A percentile compares a stretch with the other conserved stretches of the same genome.
Conservation (phyloP, 148 eudicot species). For the Oxyria digyna region DNA sequence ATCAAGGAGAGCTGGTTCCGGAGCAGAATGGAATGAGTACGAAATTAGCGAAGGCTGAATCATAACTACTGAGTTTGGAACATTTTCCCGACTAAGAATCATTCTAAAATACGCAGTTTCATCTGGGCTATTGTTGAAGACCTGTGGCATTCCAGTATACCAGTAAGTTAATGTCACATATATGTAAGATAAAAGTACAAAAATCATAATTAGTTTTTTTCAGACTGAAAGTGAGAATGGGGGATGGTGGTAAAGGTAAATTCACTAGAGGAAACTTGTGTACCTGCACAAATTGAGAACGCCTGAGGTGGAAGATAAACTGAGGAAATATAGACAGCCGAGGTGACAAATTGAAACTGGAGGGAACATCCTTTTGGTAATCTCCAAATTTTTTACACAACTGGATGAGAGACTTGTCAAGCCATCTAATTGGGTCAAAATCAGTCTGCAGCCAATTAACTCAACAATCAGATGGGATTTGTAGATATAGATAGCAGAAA, state of each 20-base stretch:
- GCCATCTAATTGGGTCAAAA: slow-evolving; percentile 95
- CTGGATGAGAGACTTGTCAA: slow-evolving; percentile 81
- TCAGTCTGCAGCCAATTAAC: slow-evolving; percentile 58
- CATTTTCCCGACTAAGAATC: slow-evolving; percentile 90
- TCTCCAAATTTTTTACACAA: slow-evolving; percentile 84
- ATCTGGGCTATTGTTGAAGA: slow-evolving; percentile 96
- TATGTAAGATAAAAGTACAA: not conserved
- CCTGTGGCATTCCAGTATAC: slow-evolving; percentile 28
- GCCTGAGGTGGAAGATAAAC: slow-evolving; percentile 74
- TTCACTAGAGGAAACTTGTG: not conserved
- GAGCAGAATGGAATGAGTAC: slow-evolving; percentile 65
- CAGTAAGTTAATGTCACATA: not conserved
- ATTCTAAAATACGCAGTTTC: slow-evolving; percentile 96
- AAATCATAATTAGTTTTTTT: not conserved
- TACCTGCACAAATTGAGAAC: slow-evolving; percentile 98
- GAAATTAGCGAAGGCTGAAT: slow-evolving; percentile 92
- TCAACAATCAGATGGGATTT: not conserved
- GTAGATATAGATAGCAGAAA: not conserved
- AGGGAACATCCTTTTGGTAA: slow-evolving; percentile 69
- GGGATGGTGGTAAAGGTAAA: no score
- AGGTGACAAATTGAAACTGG: slow-evolving; percentile 80
- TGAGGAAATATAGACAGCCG: slow-evolving; percentile 91
- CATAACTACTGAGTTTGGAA: slow-evolving; percentile 91
- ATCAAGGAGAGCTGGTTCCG: slow-evolving; percentile 88
- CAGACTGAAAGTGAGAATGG: not conserved